These are phyloP conservation scores for Eutrema heterophyllum DNA, from an alignment of 345 rosid genomes.

Conservation along the genomic window DNA sequence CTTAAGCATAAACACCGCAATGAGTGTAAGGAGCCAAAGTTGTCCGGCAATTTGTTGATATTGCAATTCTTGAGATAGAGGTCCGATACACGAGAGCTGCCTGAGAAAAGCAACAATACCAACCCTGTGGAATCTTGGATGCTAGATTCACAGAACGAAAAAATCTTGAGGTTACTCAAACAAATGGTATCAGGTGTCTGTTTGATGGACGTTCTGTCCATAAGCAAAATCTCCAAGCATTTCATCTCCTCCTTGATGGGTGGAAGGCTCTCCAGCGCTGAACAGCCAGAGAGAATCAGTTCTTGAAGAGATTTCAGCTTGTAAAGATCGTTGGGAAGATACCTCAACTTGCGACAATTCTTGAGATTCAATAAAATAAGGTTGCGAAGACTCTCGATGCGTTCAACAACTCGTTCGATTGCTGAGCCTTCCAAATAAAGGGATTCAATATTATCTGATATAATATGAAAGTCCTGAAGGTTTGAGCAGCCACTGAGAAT, in stretches of 20 bases:
- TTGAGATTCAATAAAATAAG: conserved; percentile 24
- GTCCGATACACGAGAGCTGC: neutral
- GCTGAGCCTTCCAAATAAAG: conserved; percentile 25
- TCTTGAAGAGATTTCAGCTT: conserved; percentile 30
- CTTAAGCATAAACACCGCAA: conserved; percentile 24
- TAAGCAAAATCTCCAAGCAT: conserved; percentile 29
- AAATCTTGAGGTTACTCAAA: conserved; percentile 14
- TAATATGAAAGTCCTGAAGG: conserved; percentile 14
- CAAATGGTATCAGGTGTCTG: neutral
- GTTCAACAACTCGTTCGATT: conserved; percentile 20
- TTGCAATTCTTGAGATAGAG: conserved; percentile 22
- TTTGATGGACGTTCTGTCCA: conserved; percentile 22
- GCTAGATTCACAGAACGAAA: conserved; percentile 17
- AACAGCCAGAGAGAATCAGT: conserved; percentile 25
- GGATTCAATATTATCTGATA: conserved; percentile 13
- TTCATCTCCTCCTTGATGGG: conserved; percentile 12
- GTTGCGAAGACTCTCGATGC: conserved; percentile 1
- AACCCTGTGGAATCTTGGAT: conserved; percentile 1
- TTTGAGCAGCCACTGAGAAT: conserved; percentile 30
- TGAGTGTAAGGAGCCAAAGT: neutral
- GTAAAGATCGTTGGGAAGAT: conserved; percentile 20
- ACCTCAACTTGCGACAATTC: conserved; percentile 13
- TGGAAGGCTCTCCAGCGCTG: conserved; percentile 17
- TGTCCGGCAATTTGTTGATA: neutral
- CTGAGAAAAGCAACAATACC: neutral